phyloP scores from a whole-genome alignment of 495 filamentous ascomycete genomes.

The Aspergillus egyptiacus region DNA sequence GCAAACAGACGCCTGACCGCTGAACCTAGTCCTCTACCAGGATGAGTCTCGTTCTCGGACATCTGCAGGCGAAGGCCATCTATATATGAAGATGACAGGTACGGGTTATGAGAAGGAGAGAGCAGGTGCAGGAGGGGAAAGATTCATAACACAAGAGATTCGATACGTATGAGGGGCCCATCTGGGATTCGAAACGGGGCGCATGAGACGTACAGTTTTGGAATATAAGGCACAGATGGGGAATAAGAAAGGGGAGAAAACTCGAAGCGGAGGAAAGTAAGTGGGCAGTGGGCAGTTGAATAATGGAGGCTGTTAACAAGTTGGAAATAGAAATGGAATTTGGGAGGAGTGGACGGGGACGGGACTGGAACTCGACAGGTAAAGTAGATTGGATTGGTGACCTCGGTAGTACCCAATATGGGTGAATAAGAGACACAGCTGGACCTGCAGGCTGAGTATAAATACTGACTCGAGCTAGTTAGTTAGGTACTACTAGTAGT shows the following conservation, averaged over 20 bases:
- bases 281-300: too few species aligned
- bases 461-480: too few species aligned
- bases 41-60: constrained; percentile 35
- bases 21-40: constrained; percentile 33
- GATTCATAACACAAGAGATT: constrained; percentile 8
- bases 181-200: constrained; percentile 21
- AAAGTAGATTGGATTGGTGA: too few species aligned
- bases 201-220: constrained; percentile 28
- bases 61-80: constrained; percentile 34
- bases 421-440: too few species aligned
- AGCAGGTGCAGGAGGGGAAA: constrained; percentile 5
- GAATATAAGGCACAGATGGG: constrained; percentile 1
- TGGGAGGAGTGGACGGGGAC: too few species aligned
- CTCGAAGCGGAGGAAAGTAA: constrained; percentile 7
- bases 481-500: too few species aligned
- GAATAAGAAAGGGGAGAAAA: constrained; percentile 3
- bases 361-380: too few species aligned
- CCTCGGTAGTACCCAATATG: too few species aligned
- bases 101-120: constrained; percentile 21
- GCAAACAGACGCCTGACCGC: constrained; percentile 34
- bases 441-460: too few species aligned
- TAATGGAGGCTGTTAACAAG: too few species aligned
- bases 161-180: constrained; percentile 19
- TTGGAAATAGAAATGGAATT: too few species aligned
- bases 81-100: constrained; percentile 10